Evolutionary conservation across 768 basidiomycete species (phyloP).

Genomic region (Piloderma croceum): DNA sequence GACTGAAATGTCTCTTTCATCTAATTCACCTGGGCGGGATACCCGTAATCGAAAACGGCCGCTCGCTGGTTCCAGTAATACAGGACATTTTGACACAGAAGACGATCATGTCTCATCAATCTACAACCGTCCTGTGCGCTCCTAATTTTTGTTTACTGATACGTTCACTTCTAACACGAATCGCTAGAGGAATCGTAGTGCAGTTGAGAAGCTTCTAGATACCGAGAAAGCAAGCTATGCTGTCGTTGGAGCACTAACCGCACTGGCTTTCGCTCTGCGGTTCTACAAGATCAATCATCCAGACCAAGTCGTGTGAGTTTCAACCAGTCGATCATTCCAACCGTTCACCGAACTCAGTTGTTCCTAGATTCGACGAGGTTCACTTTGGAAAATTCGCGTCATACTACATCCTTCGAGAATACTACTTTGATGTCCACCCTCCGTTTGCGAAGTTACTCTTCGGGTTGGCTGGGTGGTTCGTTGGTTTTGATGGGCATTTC

Average conservation of each 20-base stretch:
- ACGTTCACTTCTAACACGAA: conserved; percentile 13
- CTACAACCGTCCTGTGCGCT: conserved; percentile 44
- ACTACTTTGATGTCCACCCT: conserved; percentile 99
- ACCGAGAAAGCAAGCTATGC: conserved; percentile 55
- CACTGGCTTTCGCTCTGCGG: conserved; percentile 74
- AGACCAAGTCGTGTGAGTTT: conserved; percentile 86
- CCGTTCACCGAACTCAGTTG: conserved; percentile 3
- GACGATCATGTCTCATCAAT: conserved; percentile 49
- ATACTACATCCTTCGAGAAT: conserved; percentile 87
- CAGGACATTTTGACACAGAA: conserved; percentile 35
- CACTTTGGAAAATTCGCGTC: conserved; percentile 98
- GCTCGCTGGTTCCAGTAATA: neutral
- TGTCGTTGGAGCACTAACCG: conserved; percentile 60
- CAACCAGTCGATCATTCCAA: conserved; percentile 1
- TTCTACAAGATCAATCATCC: conserved; percentile 95
- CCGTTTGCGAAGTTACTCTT: conserved; percentile 95
- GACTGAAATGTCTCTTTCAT: too few relatives aligned
- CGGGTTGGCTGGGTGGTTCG: conserved; percentile 92
- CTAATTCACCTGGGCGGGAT: too few relatives aligned
- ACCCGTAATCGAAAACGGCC: neutral
- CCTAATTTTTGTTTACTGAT: conserved; percentile 5
- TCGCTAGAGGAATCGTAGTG: conserved; percentile 49
- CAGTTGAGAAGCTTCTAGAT: conserved; percentile 57
- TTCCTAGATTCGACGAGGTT: conserved; percentile 86
- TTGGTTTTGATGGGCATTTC: conserved; percentile 93